Evolutionary conservation across 2,329 filamentous ascomycete genomes (phyloP).

Genomic region (Fusarium falciforme): DNA sequence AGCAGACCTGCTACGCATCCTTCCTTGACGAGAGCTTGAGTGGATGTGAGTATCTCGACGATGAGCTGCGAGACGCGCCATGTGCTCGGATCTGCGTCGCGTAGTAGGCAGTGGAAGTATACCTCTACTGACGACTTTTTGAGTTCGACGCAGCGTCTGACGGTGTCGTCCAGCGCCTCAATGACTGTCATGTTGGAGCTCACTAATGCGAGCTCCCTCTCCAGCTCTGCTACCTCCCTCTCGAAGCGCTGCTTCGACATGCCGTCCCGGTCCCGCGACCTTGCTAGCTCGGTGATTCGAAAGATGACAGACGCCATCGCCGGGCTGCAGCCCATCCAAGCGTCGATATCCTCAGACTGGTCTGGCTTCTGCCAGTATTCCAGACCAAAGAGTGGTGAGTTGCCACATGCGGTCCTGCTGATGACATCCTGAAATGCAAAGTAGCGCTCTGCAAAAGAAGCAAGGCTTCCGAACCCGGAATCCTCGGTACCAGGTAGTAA

Average conservation of each 20-base stretch:
- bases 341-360: conserved; percentile 41
- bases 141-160: conserved; percentile 44
- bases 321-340: conserved; percentile 63
- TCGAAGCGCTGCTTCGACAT: conserved; percentile 4
- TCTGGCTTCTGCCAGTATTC: conserved; percentile 57
- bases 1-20: conserved; percentile 34
- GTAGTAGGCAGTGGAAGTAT: conserved; percentile 59
- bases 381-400: conserved; percentile 57
- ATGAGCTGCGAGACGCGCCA: conserved; percentile 13
- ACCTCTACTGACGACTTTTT: conserved; percentile 55
- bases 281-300: conserved; percentile 59
- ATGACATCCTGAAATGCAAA: conserved; percentile 65
- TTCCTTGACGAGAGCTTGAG: conserved; percentile 18
- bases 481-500: conserved; percentile 20
- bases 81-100: conserved; percentile 54
- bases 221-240: conserved; percentile 1
- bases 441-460: conserved; percentile 56
- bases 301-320: conserved; percentile 58
- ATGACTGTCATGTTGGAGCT: not conserved
- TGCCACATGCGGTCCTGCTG: conserved; percentile 61
- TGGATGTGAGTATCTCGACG: conserved; percentile 13
- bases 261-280: conserved; percentile 35
- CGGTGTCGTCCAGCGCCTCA: conserved; percentile 18
- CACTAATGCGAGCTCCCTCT: not conserved
- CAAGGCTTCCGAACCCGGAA: conserved; percentile 10